These are phyloP conservation scores for Erysimum cheiri DNA, from an alignment of 441 rosid species.

Conservation along the genomic window DNA sequence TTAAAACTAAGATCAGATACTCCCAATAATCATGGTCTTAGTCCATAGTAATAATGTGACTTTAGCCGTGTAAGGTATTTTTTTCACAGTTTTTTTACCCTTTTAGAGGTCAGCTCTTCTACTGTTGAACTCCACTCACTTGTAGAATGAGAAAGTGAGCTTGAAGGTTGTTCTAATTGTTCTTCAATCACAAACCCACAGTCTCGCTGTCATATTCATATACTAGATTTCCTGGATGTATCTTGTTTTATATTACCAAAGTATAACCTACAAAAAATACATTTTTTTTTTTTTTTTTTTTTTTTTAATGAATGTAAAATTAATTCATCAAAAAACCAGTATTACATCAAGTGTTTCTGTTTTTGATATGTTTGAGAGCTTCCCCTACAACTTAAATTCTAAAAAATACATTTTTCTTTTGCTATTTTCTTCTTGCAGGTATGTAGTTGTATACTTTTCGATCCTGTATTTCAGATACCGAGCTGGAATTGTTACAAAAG, in stretches of 20 bases:
- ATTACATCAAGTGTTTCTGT: too few species aligned
- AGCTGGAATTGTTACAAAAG: conserved; percentile 85
- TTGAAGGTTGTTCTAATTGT: background rate
- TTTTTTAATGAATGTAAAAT: too few species aligned
- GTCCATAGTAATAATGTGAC: background rate
- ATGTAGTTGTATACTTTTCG: conserved; percentile 77
- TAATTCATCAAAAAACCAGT: too few species aligned
- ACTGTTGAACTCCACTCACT: conserved; percentile 10
- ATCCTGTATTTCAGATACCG: conserved; percentile 70
- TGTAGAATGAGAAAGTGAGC: background rate
- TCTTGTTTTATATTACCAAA: conserved; percentile 5
- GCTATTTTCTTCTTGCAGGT: conserved; percentile 53
- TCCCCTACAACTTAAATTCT: too few species aligned
- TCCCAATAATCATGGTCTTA: too few species aligned
- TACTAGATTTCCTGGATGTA: background rate
- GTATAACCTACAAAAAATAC: background rate
- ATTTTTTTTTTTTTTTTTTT: too few species aligned
- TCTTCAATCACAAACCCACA: conserved; percentile 15
- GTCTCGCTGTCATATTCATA: background rate
- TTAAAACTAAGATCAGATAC: too few species aligned
- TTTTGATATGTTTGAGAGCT: too few species aligned
- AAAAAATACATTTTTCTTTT: background rate
- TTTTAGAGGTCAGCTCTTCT: background rate
- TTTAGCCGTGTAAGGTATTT: background rate
- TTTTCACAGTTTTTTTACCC: background rate